Evolutionary conservation across 1,139 yeast species (phyloP).

Genomic region (Yamadazyma buinensis): DNA sequence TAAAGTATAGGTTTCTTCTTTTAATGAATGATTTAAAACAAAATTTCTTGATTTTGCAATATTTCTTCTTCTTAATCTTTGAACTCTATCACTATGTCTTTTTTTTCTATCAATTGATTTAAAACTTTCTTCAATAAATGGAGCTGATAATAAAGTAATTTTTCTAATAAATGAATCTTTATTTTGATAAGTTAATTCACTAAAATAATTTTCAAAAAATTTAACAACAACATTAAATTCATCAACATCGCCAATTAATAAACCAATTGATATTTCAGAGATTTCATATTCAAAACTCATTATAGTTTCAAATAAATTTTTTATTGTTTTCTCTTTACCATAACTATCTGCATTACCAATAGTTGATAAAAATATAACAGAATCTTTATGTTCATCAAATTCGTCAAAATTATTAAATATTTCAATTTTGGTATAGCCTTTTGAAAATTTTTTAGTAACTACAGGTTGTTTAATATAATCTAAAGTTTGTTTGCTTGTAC

Average conservation of each 20-base stretch:
- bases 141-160: conserved; percentile 29
- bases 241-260: conserved; percentile 22
- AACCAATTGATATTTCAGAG: conserved; percentile 25
- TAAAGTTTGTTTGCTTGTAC: not conserved
- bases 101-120: conserved; percentile 18
- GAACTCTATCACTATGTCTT: conserved; percentile 29
- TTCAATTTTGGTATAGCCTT: conserved; percentile 9
- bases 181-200: conserved; percentile 1
- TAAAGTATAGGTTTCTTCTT: conserved; percentile 33
- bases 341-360: conserved; percentile 26
- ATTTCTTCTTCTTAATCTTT: conserved; percentile 28
- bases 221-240: conserved; percentile 22
- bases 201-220: conserved; percentile 15
- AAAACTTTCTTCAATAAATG: conserved; percentile 25
- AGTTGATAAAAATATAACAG: conserved; percentile 21
- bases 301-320: conserved; percentile 23
- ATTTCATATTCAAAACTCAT: conserved; percentile 13
- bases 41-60: conserved; percentile 37
- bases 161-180: conserved; percentile 12
- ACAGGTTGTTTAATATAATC: conserved; percentile 3
- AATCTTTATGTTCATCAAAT: conserved; percentile 11
- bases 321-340: conserved; percentile 22
- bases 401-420: conserved; percentile 10
- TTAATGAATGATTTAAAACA: conserved; percentile 24
- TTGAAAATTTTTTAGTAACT: not conserved